Base-by-base conservation (phyloP, 2,329 filamentous ascomycete species). In the Chrysoporthe austroafricana region DNA sequence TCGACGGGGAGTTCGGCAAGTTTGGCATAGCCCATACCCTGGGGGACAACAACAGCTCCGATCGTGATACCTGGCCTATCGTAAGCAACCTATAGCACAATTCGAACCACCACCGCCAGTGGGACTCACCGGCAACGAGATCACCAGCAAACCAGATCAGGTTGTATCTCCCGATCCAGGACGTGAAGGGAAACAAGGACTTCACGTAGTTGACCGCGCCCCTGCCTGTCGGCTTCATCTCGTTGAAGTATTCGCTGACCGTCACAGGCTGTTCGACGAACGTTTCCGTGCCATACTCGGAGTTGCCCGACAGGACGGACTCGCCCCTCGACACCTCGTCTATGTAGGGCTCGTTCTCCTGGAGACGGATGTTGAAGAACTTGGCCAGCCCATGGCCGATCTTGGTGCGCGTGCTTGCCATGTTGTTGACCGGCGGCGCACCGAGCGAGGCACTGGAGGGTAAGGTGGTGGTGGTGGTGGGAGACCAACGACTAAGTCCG, bases 131-230 rank as follows among this genome's bases (percentile, higher is more conserved):
- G 68, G 96, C 95, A 67, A 98, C 90, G 59, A 98, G 79, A 80
- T 99, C 96, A 74, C 96, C 96, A 18, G 88, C 78, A 6, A 97
- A 80, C 96, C 96, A 99, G 81, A 94, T 90, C 4, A 90, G 13
- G 76, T 99, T 99, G 82, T 99, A 99, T 73, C 90, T 88, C 13
- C 82, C 79, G 67, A 98, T 95, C 96, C 96, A 99, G n/a, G 88
- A 84, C 5, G 91, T 77, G 76, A 97, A 98, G 0, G 96, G 96
- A 72, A 99, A 97, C 1, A 98, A 81, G 16, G 87, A 91, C 71
- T 83, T 80, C 67, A 89, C 66, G 75, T 97, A 99, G 2, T 80
- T 73, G 5, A 78, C 61, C 3, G 90, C 64, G 46, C 91, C 85
- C 0, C 76, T 71, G 8, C 82, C 77, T 0, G 83, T 83, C 0